Percentiles rank a stretch among this genome's conserved stretches.
These are phyloP conservation scores for Bolboschoenoplectus hybrid DNA, from an alignment of 202 grass and related monocot genomes.

Conservation along the genomic window DNA sequence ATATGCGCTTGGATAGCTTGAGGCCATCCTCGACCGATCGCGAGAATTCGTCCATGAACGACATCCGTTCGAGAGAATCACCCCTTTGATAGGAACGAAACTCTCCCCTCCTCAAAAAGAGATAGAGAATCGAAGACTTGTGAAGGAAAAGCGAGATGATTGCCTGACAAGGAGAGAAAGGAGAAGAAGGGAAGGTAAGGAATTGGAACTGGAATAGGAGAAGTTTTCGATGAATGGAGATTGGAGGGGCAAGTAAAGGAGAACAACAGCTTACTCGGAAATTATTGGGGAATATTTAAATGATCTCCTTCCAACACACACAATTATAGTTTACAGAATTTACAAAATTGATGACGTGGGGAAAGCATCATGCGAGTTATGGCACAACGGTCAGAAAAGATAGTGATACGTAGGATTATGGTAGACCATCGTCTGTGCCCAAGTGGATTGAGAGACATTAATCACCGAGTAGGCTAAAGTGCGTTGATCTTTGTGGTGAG, in stretches of 20 bases:
- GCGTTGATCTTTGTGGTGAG: neutral
- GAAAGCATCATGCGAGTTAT: neutral
- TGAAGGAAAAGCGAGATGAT: neutral
- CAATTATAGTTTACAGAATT: neutral
- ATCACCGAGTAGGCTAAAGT: neutral
- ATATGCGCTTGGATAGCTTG: slow-evolving; percentile 70
- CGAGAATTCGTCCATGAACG: slow-evolving; percentile 61
- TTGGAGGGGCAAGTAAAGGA: slow-evolving; percentile 18
- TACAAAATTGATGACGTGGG: slow-evolving; percentile 21
- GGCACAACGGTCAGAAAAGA: neutral
- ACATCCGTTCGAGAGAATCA: neutral
- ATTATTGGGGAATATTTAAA: neutral
- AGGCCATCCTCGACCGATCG: slow-evolving; percentile 82
- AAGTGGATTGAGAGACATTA: neutral
- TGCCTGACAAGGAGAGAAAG: neutral
- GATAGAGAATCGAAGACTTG: slow-evolving; percentile 30
- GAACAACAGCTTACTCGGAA: neutral
- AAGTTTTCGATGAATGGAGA: slow-evolving; percentile 31
- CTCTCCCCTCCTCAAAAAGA: neutral
- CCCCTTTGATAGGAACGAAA: neutral
- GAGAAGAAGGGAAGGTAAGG: neutral
- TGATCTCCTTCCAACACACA: neutral
- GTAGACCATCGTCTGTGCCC: neutral
- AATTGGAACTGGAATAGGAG: slow-evolving; percentile 27
- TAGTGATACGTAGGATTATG: neutral